Percentiles rank a stretch among this genome's conserved stretches.
Conservation (phyloP, 1,284 basidiomycete genomes). For the Ceratobasidium sp. region DNA sequence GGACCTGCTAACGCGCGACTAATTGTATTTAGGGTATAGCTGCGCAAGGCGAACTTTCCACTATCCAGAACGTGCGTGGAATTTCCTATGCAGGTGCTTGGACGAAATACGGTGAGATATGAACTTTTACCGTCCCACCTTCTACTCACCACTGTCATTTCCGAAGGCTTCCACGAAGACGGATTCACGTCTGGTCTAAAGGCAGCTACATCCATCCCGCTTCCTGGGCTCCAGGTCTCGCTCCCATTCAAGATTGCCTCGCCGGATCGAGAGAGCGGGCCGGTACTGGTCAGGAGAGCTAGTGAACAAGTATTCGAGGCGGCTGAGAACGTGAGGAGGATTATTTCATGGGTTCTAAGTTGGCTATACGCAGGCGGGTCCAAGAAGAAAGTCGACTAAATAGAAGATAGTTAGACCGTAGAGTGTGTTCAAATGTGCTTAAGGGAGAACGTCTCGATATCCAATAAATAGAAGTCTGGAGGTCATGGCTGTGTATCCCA, state of each 20-base stretch:
- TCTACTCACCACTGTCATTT: background rate
- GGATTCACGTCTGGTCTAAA: conserved; percentile 66
- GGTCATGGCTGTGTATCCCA: too few species aligned
- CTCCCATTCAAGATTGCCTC: conserved; percentile 22
- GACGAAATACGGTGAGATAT: conserved; percentile 63
- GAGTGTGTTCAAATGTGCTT: too few species aligned
- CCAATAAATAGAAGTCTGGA: too few species aligned
- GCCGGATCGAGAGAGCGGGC: background rate
- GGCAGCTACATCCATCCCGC: conserved; percentile 42
- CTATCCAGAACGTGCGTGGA: conserved; percentile 69
- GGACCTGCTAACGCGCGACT: background rate
- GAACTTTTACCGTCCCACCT: background rate
- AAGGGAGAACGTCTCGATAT: too few species aligned
- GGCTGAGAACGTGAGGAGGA: background rate
- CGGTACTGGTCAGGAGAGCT: background rate
- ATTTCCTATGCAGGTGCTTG: conserved; percentile 82
- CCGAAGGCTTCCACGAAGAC: conserved; percentile 74
- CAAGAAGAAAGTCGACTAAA: conserved; percentile 9
- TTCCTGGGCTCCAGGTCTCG: background rate
- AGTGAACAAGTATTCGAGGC: background rate
- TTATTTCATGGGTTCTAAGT: background rate
- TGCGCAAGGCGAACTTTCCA: conserved; percentile 61
- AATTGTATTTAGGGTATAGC: conserved; percentile 49
- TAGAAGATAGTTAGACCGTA: too few species aligned
- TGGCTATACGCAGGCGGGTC: background rate